Base-by-base conservation (phyloP, 1,139 yeast species). In the Taphrina confusa region DNA sequence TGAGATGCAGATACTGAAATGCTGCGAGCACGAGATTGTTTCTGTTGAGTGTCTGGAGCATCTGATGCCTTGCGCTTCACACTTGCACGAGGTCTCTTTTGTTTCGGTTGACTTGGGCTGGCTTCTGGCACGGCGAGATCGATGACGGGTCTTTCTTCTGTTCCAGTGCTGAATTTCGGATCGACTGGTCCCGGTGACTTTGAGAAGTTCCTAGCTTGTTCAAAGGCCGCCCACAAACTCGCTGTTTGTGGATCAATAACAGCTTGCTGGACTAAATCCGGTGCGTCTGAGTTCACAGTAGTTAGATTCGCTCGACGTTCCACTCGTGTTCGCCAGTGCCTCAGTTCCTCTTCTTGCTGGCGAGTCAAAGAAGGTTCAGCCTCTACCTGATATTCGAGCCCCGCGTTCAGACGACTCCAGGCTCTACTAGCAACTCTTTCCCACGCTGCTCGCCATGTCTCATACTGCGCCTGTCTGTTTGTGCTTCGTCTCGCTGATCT, bases 391-490 rank as follows among this genome's bases (percentile, higher is more conserved):
- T 31, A 23, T 6, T 16, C 31, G 6, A 34, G 33, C 11, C 23
- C 58, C 16, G 42, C 58, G n/a, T 54, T 34, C 20, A 54, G 51
- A 16, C 40, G 47, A 11, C 31, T 31, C 49, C 49, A 52, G 11
- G 58, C 58, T 11, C 40, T 42, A 8, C 14, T 22, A 9, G 49
- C 37, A 1, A 44, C 58, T 14, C 51, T 34, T 8, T 33, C 31
- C 58, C 58, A 54, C 8, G 58, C 58, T 2, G 23, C 44, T 3
- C 47, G 45, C 58, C 58, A 54, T 16, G 39, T 46, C n/a, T 34
- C 50, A n/a, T 40, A 22, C 23, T 46, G 58, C 6, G 30, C 45
- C 20, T 16, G 45, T 6, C 51, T 33, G 8, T 23, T 14, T 9
- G 31, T 30, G n/a, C 49, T 28, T 14, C 23, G 44, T 27, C 54